These are phyloP conservation scores for Flaveria bidentis DNA, from an alignment of 129 eudicot genomes.

Conservation along the genomic window DNA sequence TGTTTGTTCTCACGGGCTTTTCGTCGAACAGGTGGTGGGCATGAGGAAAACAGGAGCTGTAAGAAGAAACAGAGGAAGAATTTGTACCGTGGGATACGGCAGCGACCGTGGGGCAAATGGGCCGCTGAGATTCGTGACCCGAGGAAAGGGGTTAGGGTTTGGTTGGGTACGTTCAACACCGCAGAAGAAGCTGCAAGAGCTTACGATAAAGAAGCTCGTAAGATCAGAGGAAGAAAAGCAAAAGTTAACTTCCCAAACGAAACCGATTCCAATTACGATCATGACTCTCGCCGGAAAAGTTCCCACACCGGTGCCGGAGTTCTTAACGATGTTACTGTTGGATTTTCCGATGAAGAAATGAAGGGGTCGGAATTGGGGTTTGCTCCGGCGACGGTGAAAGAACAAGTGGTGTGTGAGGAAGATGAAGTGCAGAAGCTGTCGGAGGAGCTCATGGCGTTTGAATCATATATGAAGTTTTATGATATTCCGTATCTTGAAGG, in stretches of 20 bases:
- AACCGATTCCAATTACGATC: conserved; percentile 29
- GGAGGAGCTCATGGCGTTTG: conserved; percentile 85
- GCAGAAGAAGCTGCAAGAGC: conserved; percentile 97
- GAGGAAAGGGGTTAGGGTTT: conserved; percentile 88
- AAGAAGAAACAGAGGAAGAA: conserved; percentile 71
- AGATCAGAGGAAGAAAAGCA: conserved; percentile 85
- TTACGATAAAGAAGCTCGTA: conserved; percentile 84
- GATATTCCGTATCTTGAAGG: conserved; percentile 88
- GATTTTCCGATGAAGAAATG: conserved; percentile 2
- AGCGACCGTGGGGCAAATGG: conserved; percentile 99
- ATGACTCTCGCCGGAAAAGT: neutral
- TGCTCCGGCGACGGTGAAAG: conserved; percentile 12
- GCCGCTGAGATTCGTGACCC: conserved; percentile 99
- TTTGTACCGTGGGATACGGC: conserved; percentile 86
- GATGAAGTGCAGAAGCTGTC: conserved; percentile 66
- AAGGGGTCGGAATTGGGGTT: neutral
- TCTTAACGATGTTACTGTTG: neutral
- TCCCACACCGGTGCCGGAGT: neutral
- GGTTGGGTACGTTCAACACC: conserved; percentile 92
- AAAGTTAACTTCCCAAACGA: conserved; percentile 91
- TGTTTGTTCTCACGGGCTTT: conserved; percentile 3
- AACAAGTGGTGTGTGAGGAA: conserved; percentile 23
- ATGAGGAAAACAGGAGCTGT: neutral
- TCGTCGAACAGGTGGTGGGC: conserved; percentile 46
- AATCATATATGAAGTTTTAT: conserved; percentile 75